Conservation (phyloP, 805 yeast genomes). For the Candida pseudofarinosa region DNA sequence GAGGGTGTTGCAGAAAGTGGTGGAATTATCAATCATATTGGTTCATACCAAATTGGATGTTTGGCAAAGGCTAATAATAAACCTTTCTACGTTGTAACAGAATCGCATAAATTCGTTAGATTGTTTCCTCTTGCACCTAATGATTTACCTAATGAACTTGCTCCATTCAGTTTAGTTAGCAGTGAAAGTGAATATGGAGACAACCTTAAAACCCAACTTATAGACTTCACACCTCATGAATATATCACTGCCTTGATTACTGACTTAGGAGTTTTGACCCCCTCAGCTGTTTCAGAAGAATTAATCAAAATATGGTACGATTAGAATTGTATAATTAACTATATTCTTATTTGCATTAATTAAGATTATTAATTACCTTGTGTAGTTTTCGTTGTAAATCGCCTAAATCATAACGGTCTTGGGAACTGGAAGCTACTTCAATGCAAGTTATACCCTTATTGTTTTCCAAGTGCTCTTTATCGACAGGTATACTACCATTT, state of each 20-base stretch:
- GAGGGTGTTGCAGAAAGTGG: conserved; percentile 99
- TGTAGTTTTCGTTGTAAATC: conserved; percentile 34
- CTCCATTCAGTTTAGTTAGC: conserved; percentile 5
- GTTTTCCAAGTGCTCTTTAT: conserved; percentile 31
- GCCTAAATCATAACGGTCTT: conserved; percentile 36
- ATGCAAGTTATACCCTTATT: conserved; percentile 46
- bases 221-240: conserved; percentile 95
- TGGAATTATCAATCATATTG: conserved; percentile 93
- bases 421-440: conserved; percentile 21
- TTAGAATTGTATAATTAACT: conserved; percentile 24
- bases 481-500: conserved; percentile 48
- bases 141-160: conserved; percentile 63
- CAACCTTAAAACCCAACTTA: conserved; percentile 30
- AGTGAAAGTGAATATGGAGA: conserved; percentile 20
- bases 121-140: conserved; percentile 91
- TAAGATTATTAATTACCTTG: conserved; percentile 4
- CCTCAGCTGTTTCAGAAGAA: conserved; percentile 98
- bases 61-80: conserved; percentile 85
- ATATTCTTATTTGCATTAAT: background rate
- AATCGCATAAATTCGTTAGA: conserved; percentile 93
- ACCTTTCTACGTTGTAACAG: conserved; percentile 92
- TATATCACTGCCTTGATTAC: conserved; percentile 93
- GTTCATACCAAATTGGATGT: conserved; percentile 92
- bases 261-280: conserved; percentile 93
- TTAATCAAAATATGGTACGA: conserved; percentile 98